Percentiles rank a stretch among this genome's conserved stretches.
Evolutionary conservation across 1,139 yeast genomes (phyloP).

Genomic region (Sugiyamaella pinicola): DNA sequence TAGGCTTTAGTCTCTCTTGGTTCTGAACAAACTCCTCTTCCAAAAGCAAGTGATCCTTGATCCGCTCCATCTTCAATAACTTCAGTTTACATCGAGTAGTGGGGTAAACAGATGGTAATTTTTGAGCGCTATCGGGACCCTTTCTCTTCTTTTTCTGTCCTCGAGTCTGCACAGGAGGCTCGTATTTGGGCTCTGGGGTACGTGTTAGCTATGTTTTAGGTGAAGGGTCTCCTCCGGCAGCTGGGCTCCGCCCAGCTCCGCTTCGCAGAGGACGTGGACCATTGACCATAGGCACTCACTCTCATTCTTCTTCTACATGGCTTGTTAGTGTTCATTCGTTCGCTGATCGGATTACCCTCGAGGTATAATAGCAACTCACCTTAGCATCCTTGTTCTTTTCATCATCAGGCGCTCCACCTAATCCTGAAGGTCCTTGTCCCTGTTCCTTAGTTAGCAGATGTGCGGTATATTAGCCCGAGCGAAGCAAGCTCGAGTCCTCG

Average conservation of each 20-base stretch:
- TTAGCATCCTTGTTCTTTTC: constrained; percentile 71
- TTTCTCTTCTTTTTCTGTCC: constrained; percentile 78
- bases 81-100: constrained; percentile 91
- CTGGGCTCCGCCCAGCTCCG: constrained; percentile 10
- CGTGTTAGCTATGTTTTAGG: constrained; percentile 7
- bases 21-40: constrained; percentile 97
- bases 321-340: constrained; percentile 26
- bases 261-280: not conserved
- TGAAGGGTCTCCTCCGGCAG: constrained; percentile 4
- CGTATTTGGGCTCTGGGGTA: constrained; percentile 80
- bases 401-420: constrained; percentile 64
- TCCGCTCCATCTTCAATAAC: constrained; percentile 88
- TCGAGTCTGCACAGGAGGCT: constrained; percentile 96
- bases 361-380: constrained; percentile 27
- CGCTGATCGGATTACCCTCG: not conserved
- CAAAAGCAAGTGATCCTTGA: constrained; percentile 89
- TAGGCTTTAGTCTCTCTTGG: constrained; percentile 92
- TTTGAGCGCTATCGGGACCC: constrained; percentile 88
- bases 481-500: too few relatives aligned
- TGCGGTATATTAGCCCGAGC: too few relatives aligned
- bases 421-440: constrained; percentile 86
- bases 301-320: constrained; percentile 39
- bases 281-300: constrained; percentile 37
- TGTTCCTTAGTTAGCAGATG: constrained; percentile 17
- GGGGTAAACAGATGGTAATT: constrained; percentile 87